Evolutionary conservation across 1,284 basidiomycete genomes (phyloP).

Genomic region (Ceratobasidium sp.): DNA sequence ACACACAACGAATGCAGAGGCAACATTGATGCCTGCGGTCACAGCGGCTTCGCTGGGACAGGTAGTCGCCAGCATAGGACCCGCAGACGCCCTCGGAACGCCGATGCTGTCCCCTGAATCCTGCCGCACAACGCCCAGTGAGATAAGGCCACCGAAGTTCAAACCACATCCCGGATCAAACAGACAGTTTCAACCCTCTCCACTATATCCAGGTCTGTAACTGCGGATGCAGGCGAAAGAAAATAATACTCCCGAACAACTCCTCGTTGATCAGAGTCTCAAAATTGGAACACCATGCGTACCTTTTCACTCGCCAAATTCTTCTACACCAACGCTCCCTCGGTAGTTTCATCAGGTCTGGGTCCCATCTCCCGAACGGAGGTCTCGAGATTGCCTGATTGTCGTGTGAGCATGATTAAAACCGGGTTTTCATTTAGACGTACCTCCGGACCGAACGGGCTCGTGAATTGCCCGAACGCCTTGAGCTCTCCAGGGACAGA

Average conservation of each 20-base stretch:
- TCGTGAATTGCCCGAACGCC: conserved; percentile 80
- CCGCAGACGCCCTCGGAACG: too few relatives aligned
- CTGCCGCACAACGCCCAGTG: too few relatives aligned
- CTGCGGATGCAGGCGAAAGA: not conserved
- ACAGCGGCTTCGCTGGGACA: too few relatives aligned
- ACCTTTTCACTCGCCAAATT: conserved; percentile 78
- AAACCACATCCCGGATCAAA: not conserved
- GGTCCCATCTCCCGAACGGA: conserved; percentile 80
- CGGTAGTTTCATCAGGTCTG: conserved; percentile 73
- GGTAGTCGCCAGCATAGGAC: too few relatives aligned
- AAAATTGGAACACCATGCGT: conserved; percentile 29
- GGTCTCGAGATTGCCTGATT: conserved; percentile 74
- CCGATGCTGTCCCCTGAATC: too few relatives aligned
- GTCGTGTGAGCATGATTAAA: not conserved
- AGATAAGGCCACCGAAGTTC: not conserved
- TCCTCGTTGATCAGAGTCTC: conserved; percentile 33
- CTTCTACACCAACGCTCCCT: conserved; percentile 79
- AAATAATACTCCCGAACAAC: not conserved
- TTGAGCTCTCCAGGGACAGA: conserved; percentile 71
- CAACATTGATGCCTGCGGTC: too few relatives aligned
- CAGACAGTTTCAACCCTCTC: not conserved
- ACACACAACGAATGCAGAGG: conserved; percentile 9
- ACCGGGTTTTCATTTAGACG: conserved; percentile 37
- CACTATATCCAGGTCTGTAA: not conserved
- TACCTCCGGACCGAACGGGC: conserved; percentile 79